Evolutionary conservation across 1,284 basidiomycete species (phyloP), one percentile per base, ranked within the genome.

Genomic region (Ceratobasidium sp.): DNA sequence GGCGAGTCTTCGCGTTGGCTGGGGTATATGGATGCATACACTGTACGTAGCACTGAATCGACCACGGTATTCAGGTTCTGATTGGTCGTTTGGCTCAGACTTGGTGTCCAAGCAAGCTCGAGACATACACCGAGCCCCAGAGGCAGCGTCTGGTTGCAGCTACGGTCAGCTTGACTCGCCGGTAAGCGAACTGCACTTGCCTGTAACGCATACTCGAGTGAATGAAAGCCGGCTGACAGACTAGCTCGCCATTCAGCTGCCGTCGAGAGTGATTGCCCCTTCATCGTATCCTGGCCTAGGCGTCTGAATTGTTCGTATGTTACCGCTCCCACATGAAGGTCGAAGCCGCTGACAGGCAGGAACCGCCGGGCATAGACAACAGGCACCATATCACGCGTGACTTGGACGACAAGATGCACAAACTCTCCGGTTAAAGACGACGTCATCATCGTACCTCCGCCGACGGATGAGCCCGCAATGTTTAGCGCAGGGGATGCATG

Each of bases 401-500:
- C 94, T 85, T 99, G 98, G 7, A 99, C 91, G 27, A 92, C 89
- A 55, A 95, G 87, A 81, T 95, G 93, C 52, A 98, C 87, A 84
- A 97, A 98, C 81, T 92, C 92, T 52, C 97, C 97, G 23, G 91
- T 91, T 16, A 99, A 88, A 4, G 96, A 97, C 3, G 96, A 96
- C 54, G 96, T 90, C 0, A 94, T 96, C 75, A 94, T 87, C 35
- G 91, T 88, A 18, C 84, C 83, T 16, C 82, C 68, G 44, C 60
- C 71, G 54, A 73, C 75, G 62, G 60, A 78, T 27, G 77, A 33
- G 23, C 68, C 74, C 35, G 68, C 20, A 41, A 68, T 46, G 33
- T 76, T 84, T 54, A 76, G 27, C 18, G 76, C 18, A n/a, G 71
- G 78, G 48, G 77, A 71, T 27, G 70, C 44, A 50, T 76, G 62